Base-by-base conservation (phyloP, 768 basidiomycete species). In the Pisolithus microcarpus region DNA sequence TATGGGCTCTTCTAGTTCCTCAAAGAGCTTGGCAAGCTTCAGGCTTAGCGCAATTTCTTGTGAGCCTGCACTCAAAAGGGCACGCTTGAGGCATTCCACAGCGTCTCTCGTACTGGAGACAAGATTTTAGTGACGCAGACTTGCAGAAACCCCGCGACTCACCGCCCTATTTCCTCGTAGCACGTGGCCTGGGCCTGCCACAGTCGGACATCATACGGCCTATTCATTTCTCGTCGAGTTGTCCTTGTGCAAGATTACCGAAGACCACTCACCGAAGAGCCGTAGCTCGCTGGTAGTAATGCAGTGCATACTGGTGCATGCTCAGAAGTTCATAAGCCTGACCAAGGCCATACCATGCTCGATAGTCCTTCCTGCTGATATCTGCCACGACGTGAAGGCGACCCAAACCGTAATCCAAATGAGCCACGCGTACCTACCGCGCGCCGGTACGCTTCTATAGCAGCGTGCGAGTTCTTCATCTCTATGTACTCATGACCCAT, bases 401-500 rank as follows among this genome's bases (percentile, higher is more conserved):
- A 56, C 37, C n/a, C 36, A 13, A 34, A 21, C 19, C n/a, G 13
- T 44, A 37, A 23, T 36, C 43, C 2, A 37, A n/a, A 26, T 30
- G 19, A 18, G 16, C 19, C 42, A 28, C n/a, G 69, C 85, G 50
- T 68, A 92, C 94, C 92, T 53, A 98, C 84, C 47, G 96, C 96
- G 63, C 93, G 80, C 49, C 96, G 81, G 68, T 98, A 99, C 9
- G 93, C 90, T 70, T 98, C 96, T 50, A 98, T 96, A 15, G 96
- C 95, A 2, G 96, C 96, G 74, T 98, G 94, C 5, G 92, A 92
- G 67, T 99, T 98, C 71, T 98, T 98, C 85, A 96, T 85, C 70
- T 99, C 96, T 40, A 99, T 88, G 60, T 89, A 97, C 69, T 98
- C 96, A 62, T 99, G 96, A 1, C 96, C 96, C 91, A 99, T 93